Base-by-base conservation (phyloP, 257 asterid genomes). In the Scutellaria galericulata region DNA sequence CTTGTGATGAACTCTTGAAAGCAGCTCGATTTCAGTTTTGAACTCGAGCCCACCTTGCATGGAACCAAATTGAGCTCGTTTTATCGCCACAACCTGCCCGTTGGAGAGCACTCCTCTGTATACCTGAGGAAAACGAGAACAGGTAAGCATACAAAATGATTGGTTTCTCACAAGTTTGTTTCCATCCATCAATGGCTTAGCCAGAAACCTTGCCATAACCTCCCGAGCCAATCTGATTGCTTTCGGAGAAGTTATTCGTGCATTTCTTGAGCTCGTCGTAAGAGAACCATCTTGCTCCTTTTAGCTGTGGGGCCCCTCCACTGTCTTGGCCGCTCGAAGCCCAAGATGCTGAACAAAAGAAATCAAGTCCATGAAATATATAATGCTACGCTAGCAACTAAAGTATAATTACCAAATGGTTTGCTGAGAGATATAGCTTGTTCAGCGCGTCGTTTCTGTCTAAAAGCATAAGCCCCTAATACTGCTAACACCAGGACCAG, bases 251-350 rank as follows among this genome's bases (percentile, higher is more conserved):
- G 85, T 92, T 90, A 50, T 76, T 80, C 8, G 97, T 87, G 82
- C 87, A 83, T 86, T 86, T 92, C 84, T 88, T 95, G 71, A 95
- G 90, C 81, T 95, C 99, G 14, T 92, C 99, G 14, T 83, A 92
- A 20, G 98, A 90, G 83, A 95, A 95, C 96, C 96, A 90, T 78
- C 96, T 84, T 0, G 98, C 93, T 39, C 99, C 99, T 86, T 92
- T 91, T 55, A 95, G 87, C 76, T 95, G 98, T 7, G 99, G 99
- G 18, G 96, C 98, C 9, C 97, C 90, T 72, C 96, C 97, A 52
- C 98, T 94, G 81, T 93, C 96, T 15, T 83, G 81, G 5, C 93
- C 88, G 46, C 93, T 88, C 4, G 98, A 89, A 63, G 84, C 93
- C 99, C 99, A 95, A 7, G 96, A 90, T 56, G 89, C 99, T 95